Evolutionary conservation across 148 eudicot species (phyloP).

Genomic region (Persicaria tinctoria): DNA sequence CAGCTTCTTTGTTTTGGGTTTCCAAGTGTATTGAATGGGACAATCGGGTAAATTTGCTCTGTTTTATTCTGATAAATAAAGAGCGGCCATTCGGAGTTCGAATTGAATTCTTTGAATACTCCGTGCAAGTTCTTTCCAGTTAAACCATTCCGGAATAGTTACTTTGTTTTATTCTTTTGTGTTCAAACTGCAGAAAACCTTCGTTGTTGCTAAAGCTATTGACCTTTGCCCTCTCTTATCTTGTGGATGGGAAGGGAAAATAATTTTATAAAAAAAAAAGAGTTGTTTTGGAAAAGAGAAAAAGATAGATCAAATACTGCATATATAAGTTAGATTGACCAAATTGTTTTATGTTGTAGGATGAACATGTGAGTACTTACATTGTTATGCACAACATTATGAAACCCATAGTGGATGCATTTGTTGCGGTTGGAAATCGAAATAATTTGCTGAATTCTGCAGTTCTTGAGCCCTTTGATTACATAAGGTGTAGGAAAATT

Average conservation of each 20-base stretch:
- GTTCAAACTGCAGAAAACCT: too few relatives aligned
- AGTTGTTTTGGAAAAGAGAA: too few relatives aligned
- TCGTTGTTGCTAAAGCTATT: too few relatives aligned
- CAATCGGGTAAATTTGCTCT: neutral
- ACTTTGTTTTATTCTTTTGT: too few relatives aligned
- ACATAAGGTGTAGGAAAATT: slow-evolving; percentile 25
- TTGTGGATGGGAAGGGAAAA: too few relatives aligned
- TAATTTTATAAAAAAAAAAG: too few relatives aligned
- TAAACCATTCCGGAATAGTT: too few relatives aligned
- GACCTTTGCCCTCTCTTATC: too few relatives aligned
- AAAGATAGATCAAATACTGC: neutral
- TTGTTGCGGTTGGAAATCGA: slow-evolving; percentile 77
- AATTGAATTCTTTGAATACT: too few relatives aligned
- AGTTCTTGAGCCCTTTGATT: slow-evolving; percentile 79
- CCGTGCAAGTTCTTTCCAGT: too few relatives aligned
- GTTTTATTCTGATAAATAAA: too few relatives aligned
- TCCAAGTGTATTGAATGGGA: neutral
- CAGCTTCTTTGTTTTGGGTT: neutral
- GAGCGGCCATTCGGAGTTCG: too few relatives aligned
- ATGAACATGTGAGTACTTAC: slow-evolving; percentile 75
- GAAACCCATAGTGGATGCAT: slow-evolving; percentile 81
- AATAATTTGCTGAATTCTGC: slow-evolving; percentile 86
- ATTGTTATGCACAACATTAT: slow-evolving; percentile 71
- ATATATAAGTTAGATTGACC: neutral
- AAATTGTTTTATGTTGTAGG: slow-evolving; percentile 42